Base-by-base conservation (phyloP, 768 basidiomycete genomes). In the Kwoniella mangroviensis region DNA sequence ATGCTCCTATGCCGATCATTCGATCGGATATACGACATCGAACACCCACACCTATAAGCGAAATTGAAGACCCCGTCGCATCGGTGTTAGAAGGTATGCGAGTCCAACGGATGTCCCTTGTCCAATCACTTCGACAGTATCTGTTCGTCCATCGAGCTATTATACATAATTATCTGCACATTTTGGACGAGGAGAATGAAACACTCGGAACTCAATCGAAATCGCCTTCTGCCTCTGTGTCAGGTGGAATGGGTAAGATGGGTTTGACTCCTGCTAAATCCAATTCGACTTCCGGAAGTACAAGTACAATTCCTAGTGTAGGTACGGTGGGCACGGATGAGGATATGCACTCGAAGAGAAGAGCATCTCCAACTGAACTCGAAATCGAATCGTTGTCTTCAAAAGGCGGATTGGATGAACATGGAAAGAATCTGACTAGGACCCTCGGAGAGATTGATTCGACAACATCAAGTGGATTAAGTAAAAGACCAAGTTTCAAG, bases 101-200 rank as follows among this genome's bases (percentile, higher is more conserved):
- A 55, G 90, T 95, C 82, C 95, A 98, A 84, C 86, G 96, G 64
- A 98, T 98, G 96, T 94, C 92, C 77, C 84, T 97, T 71, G 96
- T 95, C 80, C 95, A 96, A 85, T 96, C 92, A 82, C 84, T 95
- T 79, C 86, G 94, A 68, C 96, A 98, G 84, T 98, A 95, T 78
- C 90, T 95, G 21, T 98, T 95, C 83, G 92, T 94, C 45, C 92
- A 97, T 80, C 89, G 90, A 40, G 81, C 77, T 13, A 81, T 82
- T 68, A 79, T 82, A 26, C 72, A 77, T 28, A 64, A 75, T 24
- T 80, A 77, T 62, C 65, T 82, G 4, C 61, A 75, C 49, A 81
- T 82, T 70, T 54, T 82, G 4, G 80, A 79, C 60, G 77, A 79
- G 24, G 56, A 63, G 26, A 40, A 55, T 9, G 22, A 19, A 13